These are phyloP conservation scores for Nigrospora osmanthi DNA, from an alignment of 2,329 filamentous ascomycete species.

Conservation along the genomic window DNA sequence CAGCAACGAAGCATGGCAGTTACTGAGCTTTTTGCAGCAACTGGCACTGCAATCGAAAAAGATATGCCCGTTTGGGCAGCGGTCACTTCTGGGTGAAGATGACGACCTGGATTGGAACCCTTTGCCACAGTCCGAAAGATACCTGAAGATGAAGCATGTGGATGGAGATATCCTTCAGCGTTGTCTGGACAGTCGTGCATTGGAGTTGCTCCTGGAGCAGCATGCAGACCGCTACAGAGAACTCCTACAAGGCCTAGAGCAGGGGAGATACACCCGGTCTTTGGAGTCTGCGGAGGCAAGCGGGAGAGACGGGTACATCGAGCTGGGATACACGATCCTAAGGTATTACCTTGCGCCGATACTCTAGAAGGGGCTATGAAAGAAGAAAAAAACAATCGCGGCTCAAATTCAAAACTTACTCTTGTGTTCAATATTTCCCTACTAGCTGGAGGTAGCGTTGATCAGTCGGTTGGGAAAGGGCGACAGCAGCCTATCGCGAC, in stretches of 20 bases:
- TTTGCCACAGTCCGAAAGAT: not conserved
- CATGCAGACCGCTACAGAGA: constrained; percentile 33
- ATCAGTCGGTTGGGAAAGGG: no score
- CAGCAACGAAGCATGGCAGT: constrained; percentile 49
- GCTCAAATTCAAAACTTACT: no score
- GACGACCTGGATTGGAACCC: no score
- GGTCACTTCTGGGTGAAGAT: no score
- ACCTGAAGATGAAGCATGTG: constrained; percentile 48
- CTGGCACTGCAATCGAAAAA: constrained; percentile 42
- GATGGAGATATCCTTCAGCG: constrained; percentile 58
- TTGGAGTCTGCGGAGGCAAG: constrained; percentile 16
- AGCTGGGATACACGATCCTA: constrained; percentile 45
- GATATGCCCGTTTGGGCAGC: constrained; percentile 37
- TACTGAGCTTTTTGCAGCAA: constrained; percentile 69
- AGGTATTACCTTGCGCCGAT: constrained; percentile 44
- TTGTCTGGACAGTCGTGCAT: constrained; percentile 36
- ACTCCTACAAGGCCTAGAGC: constrained; percentile 42
- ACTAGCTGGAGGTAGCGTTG: no score
- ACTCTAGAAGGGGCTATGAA: constrained; percentile 23
- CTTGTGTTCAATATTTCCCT: no score
- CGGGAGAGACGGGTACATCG: constrained; percentile 29
- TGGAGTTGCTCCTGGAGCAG: constrained; percentile 33
- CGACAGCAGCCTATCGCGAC: no score
- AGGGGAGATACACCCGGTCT: constrained; percentile 27
- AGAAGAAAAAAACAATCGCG: no score